These are phyloP conservation scores for Coniochaeta prunicola DNA, from an alignment of 2,329 filamentous ascomycete species.

Conservation along the genomic window DNA sequence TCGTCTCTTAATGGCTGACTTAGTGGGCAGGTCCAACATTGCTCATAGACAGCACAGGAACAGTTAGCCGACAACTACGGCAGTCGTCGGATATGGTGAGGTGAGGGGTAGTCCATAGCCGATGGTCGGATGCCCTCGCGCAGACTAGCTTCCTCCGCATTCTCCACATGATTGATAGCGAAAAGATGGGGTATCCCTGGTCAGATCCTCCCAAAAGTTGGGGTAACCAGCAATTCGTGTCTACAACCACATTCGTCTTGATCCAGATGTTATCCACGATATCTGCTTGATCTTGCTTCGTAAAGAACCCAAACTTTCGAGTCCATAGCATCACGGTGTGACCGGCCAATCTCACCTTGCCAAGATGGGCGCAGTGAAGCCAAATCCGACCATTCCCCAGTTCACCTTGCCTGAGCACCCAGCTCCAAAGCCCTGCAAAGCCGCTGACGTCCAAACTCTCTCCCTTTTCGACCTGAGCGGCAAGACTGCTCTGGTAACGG, in stretches of 20 bases:
- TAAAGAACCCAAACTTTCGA: background rate
- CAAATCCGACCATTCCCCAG: background rate
- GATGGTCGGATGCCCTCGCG: background rate
- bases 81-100: background rate
- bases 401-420: background rate
- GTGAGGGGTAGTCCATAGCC: background rate
- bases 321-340: background rate
- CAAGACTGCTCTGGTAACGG: constrained; percentile 2
- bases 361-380: background rate
- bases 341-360: background rate
- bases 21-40: background rate
- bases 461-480: constrained; percentile 6
- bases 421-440: background rate
- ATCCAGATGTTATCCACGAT: background rate
- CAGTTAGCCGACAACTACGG: background rate
- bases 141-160: background rate
- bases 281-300: background rate
- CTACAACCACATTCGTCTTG: background rate
- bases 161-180: background rate
- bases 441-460: background rate
- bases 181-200: background rate
- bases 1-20: background rate
- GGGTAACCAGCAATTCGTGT: background rate
- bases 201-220: background rate
- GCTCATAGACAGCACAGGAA: background rate